phyloP scores from a whole-genome alignment of 129 eudicot species.

The Artemisia argyi region DNA sequence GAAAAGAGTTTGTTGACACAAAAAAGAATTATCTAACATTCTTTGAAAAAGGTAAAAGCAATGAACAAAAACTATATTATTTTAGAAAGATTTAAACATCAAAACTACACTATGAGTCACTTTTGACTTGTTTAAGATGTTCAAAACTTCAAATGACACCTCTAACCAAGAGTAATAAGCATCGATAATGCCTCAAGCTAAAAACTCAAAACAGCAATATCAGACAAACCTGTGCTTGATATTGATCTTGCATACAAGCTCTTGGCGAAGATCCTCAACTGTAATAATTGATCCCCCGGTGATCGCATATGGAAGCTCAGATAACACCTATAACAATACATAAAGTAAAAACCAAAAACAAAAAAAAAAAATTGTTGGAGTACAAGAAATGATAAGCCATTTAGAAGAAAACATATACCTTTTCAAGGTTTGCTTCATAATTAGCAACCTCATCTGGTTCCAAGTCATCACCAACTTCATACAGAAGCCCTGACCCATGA shows the following conservation, averaged over 20 bases:
- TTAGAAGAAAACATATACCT: slow-evolving; percentile 40
- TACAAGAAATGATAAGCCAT: neutral
- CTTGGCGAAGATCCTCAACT: slow-evolving; percentile 94
- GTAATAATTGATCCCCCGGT: slow-evolving; percentile 81
- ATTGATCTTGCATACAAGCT: slow-evolving; percentile 80
- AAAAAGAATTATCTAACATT: no score
- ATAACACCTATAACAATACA: slow-evolving; percentile 55
- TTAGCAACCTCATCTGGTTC: slow-evolving; percentile 76
- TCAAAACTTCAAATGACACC: slow-evolving; percentile 4
- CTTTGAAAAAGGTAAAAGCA: no score
- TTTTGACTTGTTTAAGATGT: neutral
- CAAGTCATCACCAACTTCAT: slow-evolving; percentile 98
- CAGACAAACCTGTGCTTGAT: slow-evolving; percentile 84
- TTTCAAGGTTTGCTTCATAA: slow-evolving; percentile 88
- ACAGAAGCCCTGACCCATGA: slow-evolving; percentile 82
- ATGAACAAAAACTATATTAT: no score
- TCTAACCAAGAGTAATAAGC: slow-evolving; percentile 10
- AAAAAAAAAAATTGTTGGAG: no score
- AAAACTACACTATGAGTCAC: no score
- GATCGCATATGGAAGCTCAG: slow-evolving; percentile 82
- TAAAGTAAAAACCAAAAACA: neutral
- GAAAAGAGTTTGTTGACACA: no score
- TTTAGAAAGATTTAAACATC: no score
- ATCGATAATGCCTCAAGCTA: neutral
- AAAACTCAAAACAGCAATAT: slow-evolving; percentile 1